Base-by-base conservation (phyloP, 129 eudicot genomes). In the Chrysanthemum lavandulifolium region DNA sequence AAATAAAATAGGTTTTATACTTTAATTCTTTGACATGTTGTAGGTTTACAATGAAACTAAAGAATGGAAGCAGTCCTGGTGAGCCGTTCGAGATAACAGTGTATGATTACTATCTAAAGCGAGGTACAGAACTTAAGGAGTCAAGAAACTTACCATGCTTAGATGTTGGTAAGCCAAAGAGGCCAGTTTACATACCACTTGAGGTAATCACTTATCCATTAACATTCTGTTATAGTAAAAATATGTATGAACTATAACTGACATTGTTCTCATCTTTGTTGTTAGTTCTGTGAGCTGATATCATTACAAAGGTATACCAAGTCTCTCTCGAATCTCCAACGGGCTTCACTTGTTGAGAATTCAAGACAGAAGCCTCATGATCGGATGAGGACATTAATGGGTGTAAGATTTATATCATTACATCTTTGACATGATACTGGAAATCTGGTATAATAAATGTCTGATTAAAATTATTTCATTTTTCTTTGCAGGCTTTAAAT, bases 351-450 rank as follows among this genome's bases (percentile, higher is more conserved):
- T 53, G 95, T 89, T 40, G 96, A 92, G 73, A 89, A 89, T 49
- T 92, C 98, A 0, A 79, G 96, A 18, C 96, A 92, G 33, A 92
- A 89, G 68, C 98, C 96, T 0, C 91, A 82, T 23, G 98, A 89
- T 19, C 75, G 92, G 61, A 92, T 92, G 98, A 76, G 75, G 3
- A 71, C 73, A 5, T 73, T 92, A 78, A 74, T 45, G 14, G 65
- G 51, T 67, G 81, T 78, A 77, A 77, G 73, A 61, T 67, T 27
- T 21, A 18, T 65, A 19, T 54, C 13, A 23, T 49, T 14, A 1
- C 12, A 11, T 2, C 48, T 2, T 33, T 52, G 3, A 61, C n/a
- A 45, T 21, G 25, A 23, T 23, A 23, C 25, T 69, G 58, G 48
- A 18, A 3, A 59, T 57, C 8, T 12, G 59, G 12, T 31, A 31